These are phyloP conservation scores for Porcisia deanei DNA, from an alignment of 208 protist genomes.

Conservation along the genomic window DNA sequence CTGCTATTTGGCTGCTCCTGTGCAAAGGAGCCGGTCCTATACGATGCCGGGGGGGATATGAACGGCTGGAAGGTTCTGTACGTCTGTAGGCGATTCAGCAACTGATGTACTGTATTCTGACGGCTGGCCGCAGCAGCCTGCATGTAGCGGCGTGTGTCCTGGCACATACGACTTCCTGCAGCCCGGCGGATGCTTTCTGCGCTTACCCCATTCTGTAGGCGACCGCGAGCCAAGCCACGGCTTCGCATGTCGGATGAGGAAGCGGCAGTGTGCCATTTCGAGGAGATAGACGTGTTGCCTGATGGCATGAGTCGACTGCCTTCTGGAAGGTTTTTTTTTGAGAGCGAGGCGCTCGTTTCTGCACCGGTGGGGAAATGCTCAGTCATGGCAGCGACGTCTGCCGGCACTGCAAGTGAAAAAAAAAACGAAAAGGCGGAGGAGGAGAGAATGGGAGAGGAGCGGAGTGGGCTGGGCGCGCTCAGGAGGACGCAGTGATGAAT, in stretches of 20 bases:
- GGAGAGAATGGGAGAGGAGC: too few species aligned
- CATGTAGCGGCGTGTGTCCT: conserved; percentile 41
- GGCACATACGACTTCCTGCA: conserved; percentile 22
- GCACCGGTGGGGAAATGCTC: not conserved
- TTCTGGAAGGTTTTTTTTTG: not conserved
- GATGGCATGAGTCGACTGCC: too few species aligned
- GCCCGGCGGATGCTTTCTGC: conserved; percentile 30
- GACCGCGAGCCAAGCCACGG: conserved; percentile 3
- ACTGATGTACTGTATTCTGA: conserved; percentile 39
- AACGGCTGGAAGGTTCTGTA: conserved; percentile 72
- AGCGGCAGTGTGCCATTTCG: conserved; percentile 6
- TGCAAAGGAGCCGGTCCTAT: not conserved
- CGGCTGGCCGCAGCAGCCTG: conserved; percentile 34
- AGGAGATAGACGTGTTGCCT: not conserved
- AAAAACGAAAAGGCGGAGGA: not conserved
- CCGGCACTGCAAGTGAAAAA: not conserved
- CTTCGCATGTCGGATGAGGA: conserved; percentile 4
- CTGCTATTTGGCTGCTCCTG: not conserved
- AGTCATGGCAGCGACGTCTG: not conserved
- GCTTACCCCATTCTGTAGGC: conserved; percentile 7
- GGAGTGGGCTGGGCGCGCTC: too few species aligned
- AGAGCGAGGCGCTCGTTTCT: conserved; percentile 23
- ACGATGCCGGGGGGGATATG: conserved; percentile 32
- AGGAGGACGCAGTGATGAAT: too few species aligned
- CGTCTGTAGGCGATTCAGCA: conserved; percentile 49